Evolutionary conservation across 305 asterid genomes (phyloP), one percentile per base, ranked within the genome.

Genomic region (Fraxinus floribunda): DNA sequence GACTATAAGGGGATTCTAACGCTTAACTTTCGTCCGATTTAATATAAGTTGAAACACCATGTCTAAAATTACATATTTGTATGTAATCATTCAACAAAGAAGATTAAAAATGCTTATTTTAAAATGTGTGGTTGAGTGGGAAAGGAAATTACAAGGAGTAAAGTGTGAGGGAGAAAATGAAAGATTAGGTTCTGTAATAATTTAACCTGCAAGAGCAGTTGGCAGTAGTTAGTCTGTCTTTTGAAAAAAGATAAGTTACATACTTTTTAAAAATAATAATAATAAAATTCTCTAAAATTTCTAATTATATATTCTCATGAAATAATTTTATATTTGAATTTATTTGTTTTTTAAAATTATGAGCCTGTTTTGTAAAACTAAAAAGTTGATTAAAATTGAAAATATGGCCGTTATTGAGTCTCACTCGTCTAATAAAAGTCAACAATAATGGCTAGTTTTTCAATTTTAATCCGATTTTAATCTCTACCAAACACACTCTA

Each of bases 151-250:
- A 86, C 86, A 86, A 83, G 79, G 85, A 87, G 76, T 83, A 88
- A 89, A 91, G 91, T 82, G 57, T 75, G 82, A 81, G 84, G 64
- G 64, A 78, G 20, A 44, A 68, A 70, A 79, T 44, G 77, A 84
- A 82, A 83, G 91, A 90, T 90, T 91, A 87, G 94, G 92, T 89
- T 84, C 35, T 89, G 88, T 87, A 90, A 92, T 91, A 88, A 91
- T 89, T 91, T 90, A 91, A 90, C 84, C 92, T 88, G 92, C 86
- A 83, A 88, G 89, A 86, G 94, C 91, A 90, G 97, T 90, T 91
- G 94, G 92, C 92, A 89, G 92, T 92, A 76, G 93, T 89, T 88
- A 88, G 89, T 81, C 81, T 10, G 15, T 41, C 4, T 41, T 41
- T 41, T 3, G 16, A 41, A 41, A 41, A 41, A 41, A 41, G 15